A percentile compares a stretch with the other conserved stretches of the same genome.
phyloP scores from a whole-genome alignment of 805 yeast genomes.

The Wickerhamomyces rabaulensis region DNA sequence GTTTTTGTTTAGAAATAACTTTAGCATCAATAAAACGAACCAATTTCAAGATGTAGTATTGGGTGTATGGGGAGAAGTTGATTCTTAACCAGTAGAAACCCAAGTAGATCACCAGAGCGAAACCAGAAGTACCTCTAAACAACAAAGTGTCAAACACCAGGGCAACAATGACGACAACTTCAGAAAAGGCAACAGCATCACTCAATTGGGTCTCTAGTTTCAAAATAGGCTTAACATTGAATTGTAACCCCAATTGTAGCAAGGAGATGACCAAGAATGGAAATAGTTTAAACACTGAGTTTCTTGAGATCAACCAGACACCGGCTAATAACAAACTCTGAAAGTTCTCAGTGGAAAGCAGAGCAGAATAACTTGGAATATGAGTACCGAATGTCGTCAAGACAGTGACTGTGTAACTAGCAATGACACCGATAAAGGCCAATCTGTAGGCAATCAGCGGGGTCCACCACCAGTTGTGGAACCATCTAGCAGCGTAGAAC shows the following conservation, averaged over 20 bases:
- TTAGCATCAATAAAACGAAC: constrained; percentile 26
- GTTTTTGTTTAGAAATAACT: constrained; percentile 27
- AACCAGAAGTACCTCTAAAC: constrained; percentile 63
- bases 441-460: constrained; percentile 51
- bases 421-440: constrained; percentile 49
- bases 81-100: constrained; percentile 69
- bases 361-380: constrained; percentile 56
- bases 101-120: constrained; percentile 51
- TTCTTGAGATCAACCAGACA: constrained; percentile 61
- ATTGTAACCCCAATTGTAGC: constrained; percentile 45
- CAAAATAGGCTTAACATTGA: constrained; percentile 36
- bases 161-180: constrained; percentile 47
- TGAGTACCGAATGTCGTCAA: constrained; percentile 54
- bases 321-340: constrained; percentile 54
- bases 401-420: constrained; percentile 48
- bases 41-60: constrained; percentile 27
- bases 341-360: constrained; percentile 71
- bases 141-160: constrained; percentile 56
- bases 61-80: constrained; percentile 42
- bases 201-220: constrained; percentile 35
- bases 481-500: constrained; percentile 27
- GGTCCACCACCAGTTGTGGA: constrained; percentile 32
- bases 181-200: constrained; percentile 53
- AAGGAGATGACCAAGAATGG: constrained; percentile 56
- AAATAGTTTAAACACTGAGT: constrained; percentile 57